Evolutionary conservation across 495 filamentous ascomycete genomes (phyloP).

Genomic region (Penicillium parvum): DNA sequence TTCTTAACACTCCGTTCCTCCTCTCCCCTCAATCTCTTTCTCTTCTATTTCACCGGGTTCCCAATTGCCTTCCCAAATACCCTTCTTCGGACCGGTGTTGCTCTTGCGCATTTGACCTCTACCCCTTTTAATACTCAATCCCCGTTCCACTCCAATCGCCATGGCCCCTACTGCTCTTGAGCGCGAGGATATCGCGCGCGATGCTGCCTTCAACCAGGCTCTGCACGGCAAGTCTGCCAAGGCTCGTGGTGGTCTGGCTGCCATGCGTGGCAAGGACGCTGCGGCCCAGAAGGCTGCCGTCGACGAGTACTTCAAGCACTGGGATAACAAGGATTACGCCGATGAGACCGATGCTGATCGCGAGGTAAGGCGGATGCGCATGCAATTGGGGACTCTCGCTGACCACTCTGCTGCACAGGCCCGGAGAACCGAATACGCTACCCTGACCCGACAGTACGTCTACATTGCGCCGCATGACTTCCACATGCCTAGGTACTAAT

Average conservation of each 20-base stretch:
- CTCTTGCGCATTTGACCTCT: constrained; percentile 9
- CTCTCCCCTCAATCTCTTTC: constrained; percentile 19
- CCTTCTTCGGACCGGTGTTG: constrained; percentile 5
- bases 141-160: constrained; percentile 25
- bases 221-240: constrained; percentile 83
- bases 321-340: constrained; percentile 82
- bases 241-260: constrained; percentile 66
- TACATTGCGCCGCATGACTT: not conserved
- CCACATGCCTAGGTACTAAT: constrained; percentile 9
- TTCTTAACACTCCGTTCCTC: constrained; percentile 8
- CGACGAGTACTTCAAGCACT: constrained; percentile 99
- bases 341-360: constrained; percentile 78
- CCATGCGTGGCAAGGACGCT: constrained; percentile 81
- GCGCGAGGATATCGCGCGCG: constrained; percentile 77
- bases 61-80: constrained; percentile 9
- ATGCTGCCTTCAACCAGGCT: constrained; percentile 89
- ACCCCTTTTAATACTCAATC: constrained; percentile 23
- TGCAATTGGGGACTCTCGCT: not conserved
- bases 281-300: constrained; percentile 82
- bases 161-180: constrained; percentile 77
- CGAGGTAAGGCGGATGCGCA: constrained; percentile 49
- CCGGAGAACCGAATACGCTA: constrained; percentile 87
- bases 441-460: constrained; percentile 86
- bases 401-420: constrained; percentile 44
- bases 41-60: not conserved